These are phyloP conservation scores for Clonostachys sp. DNA, from an alignment of 2,329 filamentous ascomycete species.

Conservation along the genomic window DNA sequence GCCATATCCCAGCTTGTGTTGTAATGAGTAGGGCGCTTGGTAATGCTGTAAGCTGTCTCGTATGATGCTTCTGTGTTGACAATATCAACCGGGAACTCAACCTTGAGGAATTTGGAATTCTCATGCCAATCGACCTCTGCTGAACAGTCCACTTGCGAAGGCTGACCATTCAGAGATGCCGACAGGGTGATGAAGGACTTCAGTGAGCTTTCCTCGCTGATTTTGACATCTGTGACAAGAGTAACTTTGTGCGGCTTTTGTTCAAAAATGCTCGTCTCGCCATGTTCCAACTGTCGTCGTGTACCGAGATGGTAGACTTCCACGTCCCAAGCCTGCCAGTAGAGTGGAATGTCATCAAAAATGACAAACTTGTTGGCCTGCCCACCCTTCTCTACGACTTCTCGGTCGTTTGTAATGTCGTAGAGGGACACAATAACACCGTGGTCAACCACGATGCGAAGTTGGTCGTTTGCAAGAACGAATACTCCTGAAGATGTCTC, in stretches of 20 bases:
- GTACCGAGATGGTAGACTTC: conserved; percentile 94
- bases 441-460: conserved; percentile 66
- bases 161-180: conserved; percentile 55
- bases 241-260: conserved; percentile 72
- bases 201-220: conserved; percentile 82
- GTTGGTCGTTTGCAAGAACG: conserved; percentile 72
- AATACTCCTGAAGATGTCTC: conserved; percentile 59
- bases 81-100: conserved; percentile 93
- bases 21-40: conserved; percentile 90
- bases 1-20: conserved; percentile 98
- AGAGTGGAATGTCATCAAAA: conserved; percentile 94
- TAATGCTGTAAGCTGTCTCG: conserved; percentile 89
- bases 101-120: conserved; percentile 96
- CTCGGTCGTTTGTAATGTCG: conserved; percentile 68
- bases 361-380: conserved; percentile 91
- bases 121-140: conserved; percentile 96
- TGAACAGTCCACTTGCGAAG: conserved; percentile 69
- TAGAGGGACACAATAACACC: conserved; percentile 82
- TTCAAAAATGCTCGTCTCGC: conserved; percentile 67
- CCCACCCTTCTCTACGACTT: conserved; percentile 67
- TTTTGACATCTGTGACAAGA: conserved; percentile 77
- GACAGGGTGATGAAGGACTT: conserved; percentile 80
- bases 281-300: conserved; percentile 67
- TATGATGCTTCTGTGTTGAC: conserved; percentile 90
- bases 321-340: conserved; percentile 98